These are phyloP conservation scores for Kwoniella sp. DNA, from an alignment of 768 basidiomycete genomes.

Conservation along the genomic window DNA sequence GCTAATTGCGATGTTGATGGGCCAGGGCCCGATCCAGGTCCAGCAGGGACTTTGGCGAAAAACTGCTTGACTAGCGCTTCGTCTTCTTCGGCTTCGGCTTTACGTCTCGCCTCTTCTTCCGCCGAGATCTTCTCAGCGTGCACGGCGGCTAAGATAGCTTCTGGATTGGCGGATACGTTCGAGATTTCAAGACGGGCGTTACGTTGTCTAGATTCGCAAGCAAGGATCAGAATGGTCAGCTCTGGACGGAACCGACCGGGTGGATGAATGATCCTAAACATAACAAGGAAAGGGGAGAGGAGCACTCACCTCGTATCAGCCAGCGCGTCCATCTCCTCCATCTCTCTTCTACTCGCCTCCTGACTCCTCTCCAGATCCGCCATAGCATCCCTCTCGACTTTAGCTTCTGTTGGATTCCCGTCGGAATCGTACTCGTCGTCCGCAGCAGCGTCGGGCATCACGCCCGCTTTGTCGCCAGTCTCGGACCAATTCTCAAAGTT, in stretches of 20 bases:
- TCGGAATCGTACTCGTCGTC: conserved; percentile 55
- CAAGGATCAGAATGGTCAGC: neutral
- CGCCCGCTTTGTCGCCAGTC: conserved; percentile 57
- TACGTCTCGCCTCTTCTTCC: conserved; percentile 68
- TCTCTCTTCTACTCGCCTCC: conserved; percentile 89
- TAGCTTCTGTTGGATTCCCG: conserved; percentile 61
- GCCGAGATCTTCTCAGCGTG: conserved; percentile 63
- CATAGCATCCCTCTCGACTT: conserved; percentile 89
- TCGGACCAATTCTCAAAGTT: conserved; percentile 99
- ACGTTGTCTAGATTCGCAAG: conserved; percentile 56
- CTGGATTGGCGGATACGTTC: conserved; percentile 68
- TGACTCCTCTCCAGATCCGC: conserved; percentile 91
- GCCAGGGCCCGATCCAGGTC: conserved; percentile 21
- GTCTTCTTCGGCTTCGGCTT: conserved; percentile 82
- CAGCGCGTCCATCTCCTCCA: conserved; percentile 95
- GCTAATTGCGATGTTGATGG: conserved; percentile 22
- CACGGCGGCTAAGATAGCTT: conserved; percentile 59
- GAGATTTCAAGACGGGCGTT: conserved; percentile 77
- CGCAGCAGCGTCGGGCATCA: conserved; percentile 54
- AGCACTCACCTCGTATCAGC: conserved; percentile 65
- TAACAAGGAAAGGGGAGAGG: conserved; percentile 36
- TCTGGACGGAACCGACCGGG: no score
- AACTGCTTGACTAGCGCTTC: conserved; percentile 84
- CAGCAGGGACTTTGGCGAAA: conserved; percentile 70
- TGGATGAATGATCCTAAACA: neutral